phyloP scores from a whole-genome alignment of 306 rosid genomes.

The Castanea mollissima region DNA sequence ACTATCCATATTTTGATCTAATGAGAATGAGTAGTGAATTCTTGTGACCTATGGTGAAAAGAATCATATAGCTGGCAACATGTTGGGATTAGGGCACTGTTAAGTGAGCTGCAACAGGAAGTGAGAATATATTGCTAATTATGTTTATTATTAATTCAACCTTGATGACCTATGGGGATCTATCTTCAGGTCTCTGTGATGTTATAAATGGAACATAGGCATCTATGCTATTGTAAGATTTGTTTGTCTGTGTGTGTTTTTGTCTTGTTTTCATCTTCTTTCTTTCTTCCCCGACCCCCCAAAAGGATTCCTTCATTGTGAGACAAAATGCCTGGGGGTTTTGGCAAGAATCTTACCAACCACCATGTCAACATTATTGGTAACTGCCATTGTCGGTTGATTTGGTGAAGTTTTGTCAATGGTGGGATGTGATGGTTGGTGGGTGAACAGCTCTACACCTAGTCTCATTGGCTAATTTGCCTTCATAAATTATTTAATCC shows the following conservation, averaged over 20 bases:
- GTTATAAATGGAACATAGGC: not conserved
- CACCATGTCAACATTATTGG: too few species aligned
- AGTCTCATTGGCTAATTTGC: too few species aligned
- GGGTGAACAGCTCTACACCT: too few species aligned
- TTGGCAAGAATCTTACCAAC: too few species aligned
- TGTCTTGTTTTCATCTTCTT: too few species aligned
- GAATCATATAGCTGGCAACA: not conserved
- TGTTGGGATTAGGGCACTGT: not conserved
- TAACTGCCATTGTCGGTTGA: too few species aligned
- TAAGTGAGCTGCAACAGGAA: not conserved
- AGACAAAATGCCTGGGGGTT: too few species aligned
- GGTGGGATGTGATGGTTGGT: too few species aligned
- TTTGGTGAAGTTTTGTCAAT: too few species aligned
- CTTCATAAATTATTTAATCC: too few species aligned
- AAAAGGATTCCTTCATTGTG: too few species aligned
- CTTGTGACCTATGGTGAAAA: not conserved
- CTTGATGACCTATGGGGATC: not conserved
- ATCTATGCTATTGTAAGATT: not conserved
- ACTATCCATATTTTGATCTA: not conserved
- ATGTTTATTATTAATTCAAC: not conserved
- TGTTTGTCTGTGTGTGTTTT: not conserved
- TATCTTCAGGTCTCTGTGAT: not conserved
- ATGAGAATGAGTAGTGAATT: not conserved
- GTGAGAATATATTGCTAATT: not conserved
- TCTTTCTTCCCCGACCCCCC: too few species aligned